Evolutionary conservation across 768 basidiomycete genomes (phyloP), one percentile per base, ranked within the genome.

Genomic region (Lepiota subincarnata): DNA sequence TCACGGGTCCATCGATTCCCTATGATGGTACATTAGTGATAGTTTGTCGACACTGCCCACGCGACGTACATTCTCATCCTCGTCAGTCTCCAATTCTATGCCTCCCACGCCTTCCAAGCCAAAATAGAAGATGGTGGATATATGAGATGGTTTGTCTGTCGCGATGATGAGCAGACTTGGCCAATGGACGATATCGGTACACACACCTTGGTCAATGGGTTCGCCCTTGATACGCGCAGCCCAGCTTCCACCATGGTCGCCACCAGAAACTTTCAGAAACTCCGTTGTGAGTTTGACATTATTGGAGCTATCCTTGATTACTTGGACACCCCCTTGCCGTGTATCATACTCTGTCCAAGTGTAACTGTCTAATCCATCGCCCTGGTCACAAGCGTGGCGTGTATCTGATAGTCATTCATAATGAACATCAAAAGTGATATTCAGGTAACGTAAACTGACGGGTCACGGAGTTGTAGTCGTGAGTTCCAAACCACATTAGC

Each of bases 401-500:
- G 85, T 73, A 57, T 79, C 91, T 92, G 37, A 58, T 24, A 58
- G 41, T 28, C 16, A 3, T 7, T 26, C 28, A 8, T 31, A 35
- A 24, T 48, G 11, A 40, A 8, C 26, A 19, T 10, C 57, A 35
- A 55, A 50, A 57, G n/a, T 45, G 48, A 42, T 28, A 49, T 46
- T 48, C 45, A 47, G 37, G 2, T 34, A 40, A 42, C 56, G 50
- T 60, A n/a, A 36, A 73, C 87, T 67, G 56, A 86, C 88, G 77
- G 56, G 70, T 65, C 53, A 84, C 69, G 58, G 90, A 86, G 63
- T 84, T 76, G 64, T 83, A 97, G 69, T 96, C 81, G 36, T 91
- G 84, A 6, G 90, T 86, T 26, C 94, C 91, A 66, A 91, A 93
- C 95, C 95, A 98, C 69, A 96, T 81, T 31, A 98, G 79, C 11